Evolutionary conservation across 345 rosid species (phyloP).

Genomic region (Euphorbia peplus): DNA sequence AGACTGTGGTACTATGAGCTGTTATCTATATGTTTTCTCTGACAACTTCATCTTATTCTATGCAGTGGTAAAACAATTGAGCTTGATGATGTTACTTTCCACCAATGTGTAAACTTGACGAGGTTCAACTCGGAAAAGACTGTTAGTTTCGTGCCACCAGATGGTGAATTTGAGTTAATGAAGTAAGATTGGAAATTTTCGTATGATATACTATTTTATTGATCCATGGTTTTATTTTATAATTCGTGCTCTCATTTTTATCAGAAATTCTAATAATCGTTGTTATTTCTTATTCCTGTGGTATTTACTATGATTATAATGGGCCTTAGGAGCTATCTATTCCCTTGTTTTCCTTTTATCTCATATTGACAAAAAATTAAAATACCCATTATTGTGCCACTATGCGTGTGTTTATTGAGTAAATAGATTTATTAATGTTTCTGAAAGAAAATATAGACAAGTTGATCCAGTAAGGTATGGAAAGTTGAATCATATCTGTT

Average conservation of each 20-base stretch:
- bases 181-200: conserved; percentile 58
- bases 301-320: not conserved
- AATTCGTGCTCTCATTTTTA: not conserved
- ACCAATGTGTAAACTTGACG: conserved; percentile 95
- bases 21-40: not conserved
- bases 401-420: not conserved
- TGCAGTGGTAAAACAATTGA: conserved; percentile 96
- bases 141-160: conserved; percentile 98
- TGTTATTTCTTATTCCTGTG: not conserved
- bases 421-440: not conserved
- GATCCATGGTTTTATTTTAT: not conserved
- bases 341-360: not conserved
- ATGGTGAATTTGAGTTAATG: conserved; percentile 99
- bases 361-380: not conserved
- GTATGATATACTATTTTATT: not conserved
- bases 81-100: conserved; percentile 98
- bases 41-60: conserved; percentile 1
- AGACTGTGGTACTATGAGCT: not conserved
- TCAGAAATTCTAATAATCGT: not conserved
- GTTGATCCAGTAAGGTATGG: not conserved
- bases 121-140: conserved; percentile 99
- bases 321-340: not conserved
- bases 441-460: not conserved
- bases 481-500: not conserved
- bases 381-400: not conserved